Evolutionary conservation across 139 green algal genomes (phyloP), one percentile per base, ranked within the genome.

Genomic region (Coccomyxa sp.): DNA sequence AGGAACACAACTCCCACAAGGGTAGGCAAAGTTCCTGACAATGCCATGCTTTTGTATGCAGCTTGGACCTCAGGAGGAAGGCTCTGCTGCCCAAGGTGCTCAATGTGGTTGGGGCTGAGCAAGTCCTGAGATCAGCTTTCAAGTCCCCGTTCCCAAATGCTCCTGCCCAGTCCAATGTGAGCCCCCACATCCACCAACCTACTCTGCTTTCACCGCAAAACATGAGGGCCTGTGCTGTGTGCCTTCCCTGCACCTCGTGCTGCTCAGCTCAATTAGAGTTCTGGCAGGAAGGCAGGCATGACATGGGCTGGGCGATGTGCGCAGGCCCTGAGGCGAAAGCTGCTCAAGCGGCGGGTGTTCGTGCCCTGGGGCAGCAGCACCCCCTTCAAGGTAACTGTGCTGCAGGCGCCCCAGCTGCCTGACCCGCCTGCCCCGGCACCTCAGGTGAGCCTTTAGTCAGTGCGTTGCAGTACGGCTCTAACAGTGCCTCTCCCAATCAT

Each of bases 301-400:
- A 35, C 33, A 70, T 64, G 14, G 14, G 39, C 38, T 4, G 29
- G 58, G 40, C 3, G 27, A 16, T 36, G 5, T 68, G 24, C 34
- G 50, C 81, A 96, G 86, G 86, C 86, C 5, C 84, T 98, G 29
- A 81, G 80, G 35, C 86, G 85, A 31, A 90, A 87, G 76, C 87
- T 97, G 12, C 41, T 81, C 3, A 85, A 87, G 8, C 85, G 92
- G 35, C 87, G 85, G 64, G 27, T 78, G 6, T 95, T 97, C 76
- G 86, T 97, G 34, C 92, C 94, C 27, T 98, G 94, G 94, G 92
- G 92, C 22, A 80, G 82, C 55, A 87, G 69, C 73, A 89, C 83
- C 40, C 84, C 89, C 6, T 86, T 92, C 40, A 76, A 50, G 70
- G n/a, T n/a, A n/a, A n/a, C n/a, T n/a, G n/a, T n/a, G n/a, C n/a